Evolutionary conservation across 805 yeast species (phyloP).

Genomic region (Starmerella floris): DNA sequence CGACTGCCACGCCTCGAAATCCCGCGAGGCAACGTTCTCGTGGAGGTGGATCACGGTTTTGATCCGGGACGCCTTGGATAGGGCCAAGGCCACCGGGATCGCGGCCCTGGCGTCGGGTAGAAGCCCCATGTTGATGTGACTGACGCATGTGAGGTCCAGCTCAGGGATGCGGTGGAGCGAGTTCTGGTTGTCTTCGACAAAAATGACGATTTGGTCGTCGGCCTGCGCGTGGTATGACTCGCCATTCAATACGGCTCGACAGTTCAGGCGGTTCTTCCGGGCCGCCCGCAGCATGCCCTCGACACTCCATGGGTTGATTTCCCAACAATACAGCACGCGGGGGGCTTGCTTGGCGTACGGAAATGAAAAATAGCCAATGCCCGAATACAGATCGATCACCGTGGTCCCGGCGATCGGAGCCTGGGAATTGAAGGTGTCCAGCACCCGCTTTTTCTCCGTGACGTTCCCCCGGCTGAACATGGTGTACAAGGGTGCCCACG

Average conservation of each 20-base stretch:
- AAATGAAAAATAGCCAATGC: constrained; percentile 74
- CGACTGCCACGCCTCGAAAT: constrained; percentile 29
- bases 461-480: constrained; percentile 84
- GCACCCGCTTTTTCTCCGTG: constrained; percentile 59
- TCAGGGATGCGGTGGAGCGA: constrained; percentile 32
- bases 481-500: constrained; percentile 75
- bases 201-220: constrained; percentile 35
- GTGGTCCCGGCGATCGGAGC: constrained; percentile 28
- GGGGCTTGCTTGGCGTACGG: constrained; percentile 50
- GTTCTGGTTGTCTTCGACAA: constrained; percentile 48
- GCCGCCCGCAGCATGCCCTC: constrained; percentile 55
- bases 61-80: constrained; percentile 8
- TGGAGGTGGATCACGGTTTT: constrained; percentile 43
- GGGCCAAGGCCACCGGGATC: constrained; percentile 38
- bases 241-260: constrained; percentile 27
- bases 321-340: constrained; percentile 55
- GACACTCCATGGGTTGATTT: constrained; percentile 71
- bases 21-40: constrained; percentile 47
- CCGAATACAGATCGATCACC: constrained; percentile 63
- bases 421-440: constrained; percentile 25
- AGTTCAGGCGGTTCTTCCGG: constrained; percentile 32
- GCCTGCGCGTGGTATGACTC: constrained; percentile 27
- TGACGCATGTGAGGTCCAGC: constrained; percentile 24
- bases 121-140: constrained; percentile 65
- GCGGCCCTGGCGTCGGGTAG: constrained; percentile 56